Evolutionary conservation across 805 yeast species (phyloP).

Genomic region (Wickerhamomyces xylosicus): DNA sequence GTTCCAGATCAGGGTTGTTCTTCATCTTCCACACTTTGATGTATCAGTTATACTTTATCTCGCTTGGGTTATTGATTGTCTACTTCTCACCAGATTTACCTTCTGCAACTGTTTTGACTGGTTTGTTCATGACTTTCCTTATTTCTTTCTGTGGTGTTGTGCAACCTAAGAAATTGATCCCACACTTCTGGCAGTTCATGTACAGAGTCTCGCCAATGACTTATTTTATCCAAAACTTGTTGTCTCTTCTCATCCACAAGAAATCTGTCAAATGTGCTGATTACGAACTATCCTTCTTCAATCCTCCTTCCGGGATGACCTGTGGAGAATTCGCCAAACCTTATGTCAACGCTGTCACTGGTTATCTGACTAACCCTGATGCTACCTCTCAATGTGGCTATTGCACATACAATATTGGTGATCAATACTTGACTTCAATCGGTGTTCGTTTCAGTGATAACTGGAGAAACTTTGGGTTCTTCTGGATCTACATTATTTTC

Average conservation of each 20-base stretch:
- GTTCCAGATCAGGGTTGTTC: constrained; percentile 38
- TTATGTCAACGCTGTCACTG: constrained; percentile 32
- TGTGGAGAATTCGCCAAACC: constrained; percentile 45
- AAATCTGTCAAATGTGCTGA: constrained; percentile 37
- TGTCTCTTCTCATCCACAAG: constrained; percentile 36
- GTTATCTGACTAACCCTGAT: constrained; percentile 46
- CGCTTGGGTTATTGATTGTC: constrained; percentile 38
- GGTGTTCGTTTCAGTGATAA: constrained; percentile 11
- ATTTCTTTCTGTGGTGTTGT: constrained; percentile 24
- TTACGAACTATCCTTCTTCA: constrained; percentile 36
- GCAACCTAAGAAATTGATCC: constrained; percentile 32
- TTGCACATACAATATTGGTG: constrained; percentile 23
- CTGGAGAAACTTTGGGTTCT: constrained; percentile 61
- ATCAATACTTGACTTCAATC: not conserved
- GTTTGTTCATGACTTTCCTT: constrained; percentile 24
- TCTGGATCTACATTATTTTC: constrained; percentile 40
- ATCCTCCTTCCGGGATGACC: constrained; percentile 51
- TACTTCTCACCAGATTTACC: constrained; percentile 56
- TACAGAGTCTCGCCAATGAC: constrained; percentile 55
- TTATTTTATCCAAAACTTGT: constrained; percentile 42
- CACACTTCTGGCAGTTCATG: constrained; percentile 69
- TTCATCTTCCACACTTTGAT: constrained; percentile 31
- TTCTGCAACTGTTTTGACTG: constrained; percentile 51
- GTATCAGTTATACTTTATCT: constrained; percentile 31
- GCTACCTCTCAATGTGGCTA: constrained; percentile 39